Conservation (phyloP, 2,329 filamentous ascomycete species). For the Cephalotrichum gorgonifer region DNA sequence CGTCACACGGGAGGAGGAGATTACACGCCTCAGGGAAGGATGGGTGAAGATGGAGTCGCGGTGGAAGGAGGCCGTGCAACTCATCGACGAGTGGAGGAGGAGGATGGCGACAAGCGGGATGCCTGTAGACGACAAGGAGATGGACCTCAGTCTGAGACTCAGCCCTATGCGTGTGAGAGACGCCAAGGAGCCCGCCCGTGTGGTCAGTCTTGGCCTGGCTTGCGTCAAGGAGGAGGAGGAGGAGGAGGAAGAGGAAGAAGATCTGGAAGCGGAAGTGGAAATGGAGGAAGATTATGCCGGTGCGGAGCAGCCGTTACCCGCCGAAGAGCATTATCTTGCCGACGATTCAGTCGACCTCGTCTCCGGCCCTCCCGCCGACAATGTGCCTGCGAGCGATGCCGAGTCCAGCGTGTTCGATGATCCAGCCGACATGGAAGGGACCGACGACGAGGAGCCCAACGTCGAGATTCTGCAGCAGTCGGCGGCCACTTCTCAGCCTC, state of each 20-base stretch:
- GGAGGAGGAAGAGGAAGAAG: slow-evolving; percentile 11
- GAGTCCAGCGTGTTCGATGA: slow-evolving; percentile 33
- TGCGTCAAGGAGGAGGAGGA: slow-evolving; percentile 38
- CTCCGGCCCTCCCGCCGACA: neutral
- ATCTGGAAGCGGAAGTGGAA: slow-evolving; percentile 10
- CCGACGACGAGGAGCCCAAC: slow-evolving; percentile 30
- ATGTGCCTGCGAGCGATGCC: slow-evolving; percentile 18
- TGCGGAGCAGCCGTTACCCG: neutral
- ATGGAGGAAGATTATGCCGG: slow-evolving; percentile 2
- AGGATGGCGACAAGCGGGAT: slow-evolving; percentile 63
- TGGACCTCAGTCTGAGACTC: slow-evolving; percentile 57
- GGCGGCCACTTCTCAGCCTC: slow-evolving; percentile 15
- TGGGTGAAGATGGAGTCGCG: slow-evolving; percentile 90
- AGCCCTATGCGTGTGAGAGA: slow-evolving; percentile 47
- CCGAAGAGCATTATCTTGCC: neutral
- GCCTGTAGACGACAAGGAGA: slow-evolving; percentile 57
- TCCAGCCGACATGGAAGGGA: slow-evolving; percentile 27
- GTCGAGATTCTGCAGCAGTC: slow-evolving; percentile 35
- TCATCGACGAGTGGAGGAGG: slow-evolving; percentile 89
- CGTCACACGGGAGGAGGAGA: slow-evolving; percentile 84
- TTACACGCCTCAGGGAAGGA: slow-evolving; percentile 67
- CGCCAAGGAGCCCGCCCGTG: slow-evolving; percentile 30
- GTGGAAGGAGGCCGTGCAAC: slow-evolving; percentile 78
- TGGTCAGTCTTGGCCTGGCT: slow-evolving; percentile 26
- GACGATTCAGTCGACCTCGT: neutral